Percentiles rank a stretch among this genome's conserved stretches.
Evolutionary conservation across 495 filamentous ascomycete species (phyloP).

Genomic region (Aspergillus kassunensis): DNA sequence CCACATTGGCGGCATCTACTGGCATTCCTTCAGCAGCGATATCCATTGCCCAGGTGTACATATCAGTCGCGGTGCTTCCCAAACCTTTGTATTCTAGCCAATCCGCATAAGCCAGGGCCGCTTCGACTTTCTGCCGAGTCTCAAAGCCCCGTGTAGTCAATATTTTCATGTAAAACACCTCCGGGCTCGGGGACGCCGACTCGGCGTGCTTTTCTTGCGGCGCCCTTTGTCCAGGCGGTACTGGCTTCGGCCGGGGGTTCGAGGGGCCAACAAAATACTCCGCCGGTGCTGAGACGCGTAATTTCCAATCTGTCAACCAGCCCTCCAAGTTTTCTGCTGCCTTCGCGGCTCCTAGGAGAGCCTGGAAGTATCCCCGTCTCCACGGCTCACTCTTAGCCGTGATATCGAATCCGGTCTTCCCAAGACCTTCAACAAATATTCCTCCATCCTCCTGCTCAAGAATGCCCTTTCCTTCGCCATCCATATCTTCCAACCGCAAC

Average conservation of each 20-base stretch:
- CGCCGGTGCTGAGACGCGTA: slow-evolving; percentile 60
- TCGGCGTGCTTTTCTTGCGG: slow-evolving; percentile 71
- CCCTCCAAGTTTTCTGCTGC: slow-evolving; percentile 78
- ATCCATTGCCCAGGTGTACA: slow-evolving; percentile 69
- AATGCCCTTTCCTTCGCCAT: slow-evolving; percentile 64
- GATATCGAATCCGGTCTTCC: slow-evolving; percentile 63
- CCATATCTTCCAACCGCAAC: slow-evolving; percentile 57
- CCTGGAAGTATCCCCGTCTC: slow-evolving; percentile 77
- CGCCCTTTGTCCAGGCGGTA: slow-evolving; percentile 54
- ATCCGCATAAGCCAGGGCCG: slow-evolving; percentile 74
- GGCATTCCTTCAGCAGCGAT: slow-evolving; percentile 55
- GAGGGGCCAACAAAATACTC: slow-evolving; percentile 74
- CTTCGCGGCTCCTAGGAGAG: slow-evolving; percentile 69
- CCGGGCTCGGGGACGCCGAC: slow-evolving; percentile 57
- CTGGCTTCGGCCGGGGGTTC: slow-evolving; percentile 72
- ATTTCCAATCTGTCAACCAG: slow-evolving; percentile 64
- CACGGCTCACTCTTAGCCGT: slow-evolving; percentile 72
- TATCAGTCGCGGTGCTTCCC: slow-evolving; percentile 55
- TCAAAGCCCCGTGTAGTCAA: slow-evolving; percentile 73
- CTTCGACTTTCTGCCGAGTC: slow-evolving; percentile 67
- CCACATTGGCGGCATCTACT: slow-evolving; percentile 39
- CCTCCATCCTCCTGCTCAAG: slow-evolving; percentile 53
- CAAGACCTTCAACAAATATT: slow-evolving; percentile 50
- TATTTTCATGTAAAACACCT: slow-evolving; percentile 72
- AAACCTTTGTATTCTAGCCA: slow-evolving; percentile 76